These are phyloP conservation scores for Suhomyces yuchorum DNA, from an alignment of 1,139 yeast species.

Conservation along the genomic window DNA sequence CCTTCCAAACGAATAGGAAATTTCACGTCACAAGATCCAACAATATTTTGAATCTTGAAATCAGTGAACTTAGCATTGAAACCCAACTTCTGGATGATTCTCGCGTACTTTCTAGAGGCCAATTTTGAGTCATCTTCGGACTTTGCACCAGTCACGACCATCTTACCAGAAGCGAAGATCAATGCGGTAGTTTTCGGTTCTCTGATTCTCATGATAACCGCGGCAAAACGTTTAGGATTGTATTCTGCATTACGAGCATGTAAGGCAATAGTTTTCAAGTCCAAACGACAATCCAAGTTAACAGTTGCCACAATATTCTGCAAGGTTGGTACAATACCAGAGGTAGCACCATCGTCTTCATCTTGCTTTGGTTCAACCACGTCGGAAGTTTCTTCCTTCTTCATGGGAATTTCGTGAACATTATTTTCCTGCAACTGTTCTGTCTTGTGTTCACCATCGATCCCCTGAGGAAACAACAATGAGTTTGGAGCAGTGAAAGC, in stretches of 20 bases:
- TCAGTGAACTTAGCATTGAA: conserved; percentile 95
- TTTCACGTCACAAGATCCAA: conserved; percentile 97
- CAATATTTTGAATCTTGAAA: conserved; percentile 96
- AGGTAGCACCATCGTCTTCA: conserved; percentile 70
- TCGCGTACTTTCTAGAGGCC: conserved; percentile 96
- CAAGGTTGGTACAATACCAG: conserved; percentile 94
- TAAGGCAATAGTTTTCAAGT: conserved; percentile 92
- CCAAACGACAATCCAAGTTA: conserved; percentile 92
- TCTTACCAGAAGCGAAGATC: conserved; percentile 97
- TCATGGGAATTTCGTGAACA: conserved; percentile 16
- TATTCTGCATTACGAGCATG: conserved; percentile 99
- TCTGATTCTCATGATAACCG: conserved; percentile 98
- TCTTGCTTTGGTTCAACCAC: conserved; percentile 46
- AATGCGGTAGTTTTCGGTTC: conserved; percentile 98
- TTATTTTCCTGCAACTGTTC: conserved; percentile 10
- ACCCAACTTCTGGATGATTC: conserved; percentile 96
- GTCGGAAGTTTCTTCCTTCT: conserved; percentile 35
- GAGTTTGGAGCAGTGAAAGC: conserved; percentile 73
- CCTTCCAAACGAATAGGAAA: conserved; percentile 98
- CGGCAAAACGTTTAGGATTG: conserved; percentile 97
- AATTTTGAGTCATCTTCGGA: conserved; percentile 96
- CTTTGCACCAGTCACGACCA: conserved; percentile 99
- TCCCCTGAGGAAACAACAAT: conserved; percentile 59
- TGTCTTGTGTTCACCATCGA: conserved; percentile 29
- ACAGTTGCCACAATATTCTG: conserved; percentile 98